Evolutionary conservation across 2,329 filamentous ascomycete species (phyloP), one percentile per base, ranked within the genome.

Genomic region (Nigrospora osmanthi): DNA sequence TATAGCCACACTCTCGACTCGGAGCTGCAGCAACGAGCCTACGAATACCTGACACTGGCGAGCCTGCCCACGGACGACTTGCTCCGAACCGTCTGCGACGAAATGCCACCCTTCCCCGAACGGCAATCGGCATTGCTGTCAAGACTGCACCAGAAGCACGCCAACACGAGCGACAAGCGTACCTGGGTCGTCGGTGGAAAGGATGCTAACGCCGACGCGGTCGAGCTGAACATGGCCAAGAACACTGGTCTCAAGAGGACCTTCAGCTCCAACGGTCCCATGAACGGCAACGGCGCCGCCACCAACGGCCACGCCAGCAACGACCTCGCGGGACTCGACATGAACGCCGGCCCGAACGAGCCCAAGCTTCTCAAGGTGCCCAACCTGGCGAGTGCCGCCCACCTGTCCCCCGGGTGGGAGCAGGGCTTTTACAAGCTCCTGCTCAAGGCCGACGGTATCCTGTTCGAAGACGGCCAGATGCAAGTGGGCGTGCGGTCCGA

Each of bases 171-270:
- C 60, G 93, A 98, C 64, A 94, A 94, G 69, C 81, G 91, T 49
- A 97, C 93, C 2, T 98, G 93, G 93, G 84, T 96, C 23, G 87
- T 97, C n/a, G 91, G 91, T 50, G 91, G 89, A 48, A 96, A 95
- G 68, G 89, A 94, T 61, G 91, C 90, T 46, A 96, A 96, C 61
- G 73, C 81, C 1, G 89, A 95, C 58, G 73, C 81, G 38, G 78
- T 82, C 45, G 90, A 95, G 62, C 79, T 95, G 48, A 81, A 80
- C 51, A 78, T 96, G 66, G 83, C 83, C 30, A 88, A 93, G 64
- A 85, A 85, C 49, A 83, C 83, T 11, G 87, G 87, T 12, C 75
- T 96, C 46, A 95, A 91, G 70, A 83, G 91, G 54, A 85, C 87
- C 2, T 95, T 96, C 59, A 95, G 82, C 52, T 70, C 71, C 2